Conservation (phyloP, 2,329 filamentous ascomycete genomes). For the Xylariaceae sp. region DNA sequence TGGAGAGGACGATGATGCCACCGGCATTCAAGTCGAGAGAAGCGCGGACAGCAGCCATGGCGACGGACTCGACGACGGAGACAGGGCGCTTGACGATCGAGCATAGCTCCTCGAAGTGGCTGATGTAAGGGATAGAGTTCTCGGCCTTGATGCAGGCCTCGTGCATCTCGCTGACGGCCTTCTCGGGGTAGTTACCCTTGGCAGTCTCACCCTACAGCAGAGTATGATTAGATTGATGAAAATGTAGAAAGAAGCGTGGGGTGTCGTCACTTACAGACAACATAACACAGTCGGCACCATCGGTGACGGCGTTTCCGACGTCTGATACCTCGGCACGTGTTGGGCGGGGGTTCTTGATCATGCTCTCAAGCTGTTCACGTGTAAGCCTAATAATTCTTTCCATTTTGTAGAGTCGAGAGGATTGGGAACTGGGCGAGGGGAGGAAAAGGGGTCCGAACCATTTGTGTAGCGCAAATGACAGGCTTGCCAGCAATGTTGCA, state of each 20-base stretch:
- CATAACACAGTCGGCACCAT: slow-evolving; percentile 99
- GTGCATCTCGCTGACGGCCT: slow-evolving; percentile 96
- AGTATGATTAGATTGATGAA: not conserved
- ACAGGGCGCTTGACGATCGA: slow-evolving; percentile 77
- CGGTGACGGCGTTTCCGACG: slow-evolving; percentile 94
- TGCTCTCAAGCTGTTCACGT: slow-evolving; percentile 67
- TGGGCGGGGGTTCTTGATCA: slow-evolving; percentile 99
- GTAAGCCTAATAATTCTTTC: slow-evolving; percentile 3
- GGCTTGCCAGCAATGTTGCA: slow-evolving; percentile 99
- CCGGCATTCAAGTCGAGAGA: slow-evolving; percentile 95
- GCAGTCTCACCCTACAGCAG: slow-evolving; percentile 76
- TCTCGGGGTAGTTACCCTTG: slow-evolving; percentile 90
- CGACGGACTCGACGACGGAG: slow-evolving; percentile 84
- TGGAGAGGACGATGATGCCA: slow-evolving; percentile 93
- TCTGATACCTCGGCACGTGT: slow-evolving; percentile 98
- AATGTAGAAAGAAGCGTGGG: not conserved
- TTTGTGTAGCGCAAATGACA: slow-evolving; percentile 97
- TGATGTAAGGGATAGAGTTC: slow-evolving; percentile 95
- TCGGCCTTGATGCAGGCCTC: slow-evolving; percentile 95
- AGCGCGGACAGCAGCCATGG: slow-evolving; percentile 93
- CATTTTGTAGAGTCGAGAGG: not conserved
- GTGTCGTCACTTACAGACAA: slow-evolving; percentile 52
- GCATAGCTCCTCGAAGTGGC: slow-evolving; percentile 92
- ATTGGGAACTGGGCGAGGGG: not conserved
- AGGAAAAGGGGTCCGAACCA: slow-evolving; percentile 41